phyloP scores from a whole-genome alignment of 2,329 filamentous ascomycete genomes.

The Xylaria digitata region DNA sequence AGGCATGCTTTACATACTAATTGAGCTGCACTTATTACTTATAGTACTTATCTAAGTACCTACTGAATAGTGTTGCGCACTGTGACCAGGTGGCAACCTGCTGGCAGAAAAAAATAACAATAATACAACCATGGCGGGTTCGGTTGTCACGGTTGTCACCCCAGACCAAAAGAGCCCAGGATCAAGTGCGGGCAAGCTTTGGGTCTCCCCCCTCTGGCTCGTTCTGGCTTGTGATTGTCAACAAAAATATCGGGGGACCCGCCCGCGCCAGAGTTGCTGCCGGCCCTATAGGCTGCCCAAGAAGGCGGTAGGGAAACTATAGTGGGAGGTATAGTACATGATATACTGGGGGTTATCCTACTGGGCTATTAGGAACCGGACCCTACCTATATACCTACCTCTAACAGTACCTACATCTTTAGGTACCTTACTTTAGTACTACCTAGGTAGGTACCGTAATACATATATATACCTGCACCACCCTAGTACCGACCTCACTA shows the following conservation, averaged over 20 bases:
- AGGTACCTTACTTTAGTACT: no score
- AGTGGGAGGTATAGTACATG: conserved; percentile 25
- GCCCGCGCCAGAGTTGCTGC: conserved; percentile 28
- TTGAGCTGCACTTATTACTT: not conserved
- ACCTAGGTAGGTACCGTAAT: conserved; percentile 24
- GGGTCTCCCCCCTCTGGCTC: not conserved
- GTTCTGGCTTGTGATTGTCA: conserved; percentile 48
- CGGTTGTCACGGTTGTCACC: conserved; percentile 1
- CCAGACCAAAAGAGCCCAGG: not conserved
- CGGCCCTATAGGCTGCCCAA: not conserved
- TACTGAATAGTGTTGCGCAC: not conserved
- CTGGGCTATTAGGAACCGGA: no score
- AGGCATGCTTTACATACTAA: no score
- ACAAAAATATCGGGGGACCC: conserved; percentile 46
- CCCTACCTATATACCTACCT: no score
- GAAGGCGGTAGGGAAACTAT: not conserved
- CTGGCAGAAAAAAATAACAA: conserved; percentile 7
- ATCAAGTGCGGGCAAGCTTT: conserved; percentile 23
- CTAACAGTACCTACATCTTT: no score
- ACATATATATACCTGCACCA: no score
- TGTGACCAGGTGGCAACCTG: conserved; percentile 21
- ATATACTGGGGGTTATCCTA: no score
- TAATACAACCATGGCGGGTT: not conserved
- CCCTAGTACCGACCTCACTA: not conserved
- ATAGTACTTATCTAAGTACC: not conserved